phyloP scores from a whole-genome alignment of 2,329 filamentous ascomycete genomes.

The Neocucurbitaria cava region DNA sequence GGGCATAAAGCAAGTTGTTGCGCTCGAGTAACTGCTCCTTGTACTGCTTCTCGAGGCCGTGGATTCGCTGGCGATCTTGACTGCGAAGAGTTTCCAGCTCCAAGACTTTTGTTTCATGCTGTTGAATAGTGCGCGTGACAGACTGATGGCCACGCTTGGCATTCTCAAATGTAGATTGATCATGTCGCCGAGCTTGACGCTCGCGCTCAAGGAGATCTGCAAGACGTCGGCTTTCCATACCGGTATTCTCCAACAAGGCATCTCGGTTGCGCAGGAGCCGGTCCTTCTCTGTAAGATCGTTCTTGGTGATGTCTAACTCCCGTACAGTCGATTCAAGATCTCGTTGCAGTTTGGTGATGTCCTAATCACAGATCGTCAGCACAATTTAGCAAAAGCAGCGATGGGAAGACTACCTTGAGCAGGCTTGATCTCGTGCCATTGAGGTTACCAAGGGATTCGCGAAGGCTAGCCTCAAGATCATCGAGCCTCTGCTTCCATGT shows the following conservation, averaged over 20 bases:
- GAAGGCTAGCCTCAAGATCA: constrained; percentile 87
- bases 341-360: constrained; percentile 84
- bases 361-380: constrained; percentile 55
- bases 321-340: constrained; percentile 85
- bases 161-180: constrained; percentile 86
- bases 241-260: constrained; percentile 83
- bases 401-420: constrained; percentile 66
- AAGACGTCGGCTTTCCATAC: constrained; percentile 83
- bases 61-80: constrained; percentile 78
- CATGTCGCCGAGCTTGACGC: constrained; percentile 80
- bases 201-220: constrained; percentile 92
- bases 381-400: constrained; percentile 6
- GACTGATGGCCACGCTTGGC: constrained; percentile 88
- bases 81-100: constrained; percentile 84
- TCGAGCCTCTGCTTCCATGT: constrained; percentile 91
- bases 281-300: constrained; percentile 86
- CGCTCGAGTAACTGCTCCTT: constrained; percentile 89
- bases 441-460: constrained; percentile 85
- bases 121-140: constrained; percentile 82
- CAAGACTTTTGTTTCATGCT: constrained; percentile 81
- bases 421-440: constrained; percentile 85
- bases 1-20: constrained; percentile 82
- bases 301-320: constrained; percentile 80
- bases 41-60: constrained; percentile 77
- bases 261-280: constrained; percentile 89